Evolutionary conservation across 345 rosid genomes (phyloP).

Genomic region (Gossypium thurberi): DNA sequence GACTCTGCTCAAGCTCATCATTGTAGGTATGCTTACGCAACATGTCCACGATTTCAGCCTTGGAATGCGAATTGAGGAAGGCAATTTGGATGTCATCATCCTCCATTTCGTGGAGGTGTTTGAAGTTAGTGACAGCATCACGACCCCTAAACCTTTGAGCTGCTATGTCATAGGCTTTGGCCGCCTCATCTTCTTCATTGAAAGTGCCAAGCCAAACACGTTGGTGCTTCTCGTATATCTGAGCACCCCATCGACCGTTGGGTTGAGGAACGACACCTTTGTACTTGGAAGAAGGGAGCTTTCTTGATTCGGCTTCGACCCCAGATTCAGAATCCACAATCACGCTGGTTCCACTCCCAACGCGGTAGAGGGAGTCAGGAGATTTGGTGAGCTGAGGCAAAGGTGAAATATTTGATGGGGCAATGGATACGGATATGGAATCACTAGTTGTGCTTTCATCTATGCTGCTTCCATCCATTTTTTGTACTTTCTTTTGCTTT

Average conservation of each 20-base stretch:
- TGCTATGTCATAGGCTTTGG: conserved; percentile 77
- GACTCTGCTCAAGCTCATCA: conserved; percentile 68
- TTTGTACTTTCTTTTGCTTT: conserved; percentile 8
- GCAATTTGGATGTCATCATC: conserved; percentile 40
- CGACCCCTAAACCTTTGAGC: conserved; percentile 79
- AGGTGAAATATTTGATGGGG: conserved; percentile 24
- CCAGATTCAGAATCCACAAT: conserved; percentile 57
- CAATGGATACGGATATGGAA: conserved; percentile 30
- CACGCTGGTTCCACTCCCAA: conserved; percentile 59
- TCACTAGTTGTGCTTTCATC: conserved; percentile 52
- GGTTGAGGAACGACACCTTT: conserved; percentile 98
- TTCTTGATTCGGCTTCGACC: conserved; percentile 69
- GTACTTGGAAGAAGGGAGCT: conserved; percentile 81
- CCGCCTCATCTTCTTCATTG: conserved; percentile 77
- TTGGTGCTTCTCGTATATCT: conserved; percentile 96
- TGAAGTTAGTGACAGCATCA: conserved; percentile 77
- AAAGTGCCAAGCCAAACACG: conserved; percentile 95
- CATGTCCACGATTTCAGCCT: conserved; percentile 88
- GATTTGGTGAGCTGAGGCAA: conserved; percentile 19
- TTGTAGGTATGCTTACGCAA: conserved; percentile 74
- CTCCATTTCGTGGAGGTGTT: conserved; percentile 18
- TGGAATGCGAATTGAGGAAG: conserved; percentile 67
- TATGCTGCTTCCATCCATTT: conserved; percentile 48
- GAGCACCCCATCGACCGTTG: conserved; percentile 95
- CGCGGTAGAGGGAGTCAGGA: conserved; percentile 37